Conservation (phyloP, 495 filamentous ascomycete species). For the Glonium stellatum region DNA sequence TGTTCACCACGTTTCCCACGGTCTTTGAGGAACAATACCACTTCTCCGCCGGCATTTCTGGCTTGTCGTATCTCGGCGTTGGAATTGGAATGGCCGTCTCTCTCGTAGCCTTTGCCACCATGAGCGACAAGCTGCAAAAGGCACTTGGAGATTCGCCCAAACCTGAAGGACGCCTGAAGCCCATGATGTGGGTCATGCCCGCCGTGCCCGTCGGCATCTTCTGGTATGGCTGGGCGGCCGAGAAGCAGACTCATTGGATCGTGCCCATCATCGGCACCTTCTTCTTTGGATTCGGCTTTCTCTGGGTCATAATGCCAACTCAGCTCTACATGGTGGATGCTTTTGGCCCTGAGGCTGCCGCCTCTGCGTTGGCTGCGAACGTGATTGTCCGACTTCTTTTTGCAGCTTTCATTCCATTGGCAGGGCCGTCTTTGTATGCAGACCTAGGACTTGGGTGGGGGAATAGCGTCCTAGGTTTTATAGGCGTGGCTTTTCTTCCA, state of each 20-base stretch:
- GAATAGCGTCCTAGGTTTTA: constrained; percentile 10
- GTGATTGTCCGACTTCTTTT: constrained; percentile 26
- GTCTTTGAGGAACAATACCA: constrained; percentile 30
- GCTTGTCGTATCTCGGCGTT: constrained; percentile 21
- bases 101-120: constrained; percentile 19
- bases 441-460: constrained; percentile 19
- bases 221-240: constrained; percentile 31
- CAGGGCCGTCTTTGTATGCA: constrained; percentile 8
- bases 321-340: constrained; percentile 37
- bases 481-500: background rate
- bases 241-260: constrained; percentile 30
- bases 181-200: constrained; percentile 30
- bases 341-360: constrained; percentile 31
- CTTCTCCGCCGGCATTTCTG: constrained; percentile 26
- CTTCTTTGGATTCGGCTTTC: constrained; percentile 29
- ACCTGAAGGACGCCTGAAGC: constrained; percentile 34
- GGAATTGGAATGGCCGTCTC: constrained; percentile 33
- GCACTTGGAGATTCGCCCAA: background rate
- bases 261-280: constrained; percentile 31
- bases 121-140: constrained; percentile 15
- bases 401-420: constrained; percentile 16
- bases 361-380: constrained; percentile 35
- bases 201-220: constrained; percentile 28
- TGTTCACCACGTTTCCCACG: constrained; percentile 34
- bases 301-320: constrained; percentile 31